Base-by-base conservation (phyloP, 2,329 filamentous ascomycete species). In the Beauveria sp. region DNA sequence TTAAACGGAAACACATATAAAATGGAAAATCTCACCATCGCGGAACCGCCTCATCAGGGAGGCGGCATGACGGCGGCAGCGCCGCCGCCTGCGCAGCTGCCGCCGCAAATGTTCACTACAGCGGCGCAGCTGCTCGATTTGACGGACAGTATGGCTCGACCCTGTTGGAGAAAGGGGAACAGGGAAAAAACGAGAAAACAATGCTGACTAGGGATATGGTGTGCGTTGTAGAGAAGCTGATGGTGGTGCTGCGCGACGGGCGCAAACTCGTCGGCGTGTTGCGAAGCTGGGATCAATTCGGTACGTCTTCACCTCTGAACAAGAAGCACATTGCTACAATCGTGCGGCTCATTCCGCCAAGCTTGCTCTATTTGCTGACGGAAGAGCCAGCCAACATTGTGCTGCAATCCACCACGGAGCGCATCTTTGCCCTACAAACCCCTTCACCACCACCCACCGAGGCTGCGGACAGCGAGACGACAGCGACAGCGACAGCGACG, bases 41-140 rank as follows among this genome's bases (percentile, higher is more conserved):
- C 79, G 66, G 81, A 83, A 67, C 70, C 73, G 65, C 75, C 78
- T 69, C 77, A 74, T 63, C 74, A 73, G 61, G 75, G 73, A 62
- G 40, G 69, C 65, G 61, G 26, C 9, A 26, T 62, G 26, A 59
- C 41, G 50, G 68, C 69, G 58, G 67, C 69, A 82, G 22, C 76
- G 34, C 73, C 78, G 34, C 74, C 78, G 60, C 77, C 79, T 53
- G 76, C 80, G 65, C 89, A 91, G 75, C 79, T 93, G 44, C 90
- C 90, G 16, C 92, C 92, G 63, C 93, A 99, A 79, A 97, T 97
- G 89, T 99, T 99, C 78, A 96, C 94, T 20, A 99, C 94, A 37
- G 94, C 94, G 37, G 92, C 94, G 59, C 94, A 97, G 79, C 80
- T 99, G 62, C 80, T 99, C 62, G 94, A 99, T 73, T 82, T 99